These are phyloP conservation scores for Solanum acaule DNA, from an alignment of 257 asterid genomes.

Conservation along the genomic window DNA sequence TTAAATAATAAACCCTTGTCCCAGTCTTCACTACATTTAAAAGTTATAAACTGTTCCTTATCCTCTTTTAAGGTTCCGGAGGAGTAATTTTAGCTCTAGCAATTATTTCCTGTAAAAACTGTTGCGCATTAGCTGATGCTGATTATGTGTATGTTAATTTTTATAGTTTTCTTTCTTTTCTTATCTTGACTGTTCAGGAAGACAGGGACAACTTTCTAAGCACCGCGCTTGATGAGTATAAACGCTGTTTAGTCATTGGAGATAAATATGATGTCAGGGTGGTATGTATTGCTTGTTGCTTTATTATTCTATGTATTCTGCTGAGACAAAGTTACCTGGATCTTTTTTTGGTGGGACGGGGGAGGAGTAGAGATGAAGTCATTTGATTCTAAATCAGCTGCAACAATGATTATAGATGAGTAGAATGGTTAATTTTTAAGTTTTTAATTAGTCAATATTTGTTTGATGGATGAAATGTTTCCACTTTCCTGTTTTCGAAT, in stretches of 20 bases:
- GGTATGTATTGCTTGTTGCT: slow-evolving; percentile 42
- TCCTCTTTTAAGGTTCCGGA: neutral
- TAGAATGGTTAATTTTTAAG: neutral
- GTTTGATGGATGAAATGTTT: neutral
- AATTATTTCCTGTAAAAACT: neutral
- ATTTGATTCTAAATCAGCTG: neutral
- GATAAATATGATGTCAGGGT: slow-evolving; percentile 88
- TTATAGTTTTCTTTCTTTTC: neutral
- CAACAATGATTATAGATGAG: neutral
- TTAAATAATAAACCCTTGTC: neutral
- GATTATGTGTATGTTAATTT: neutral
- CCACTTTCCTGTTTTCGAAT: neutral
- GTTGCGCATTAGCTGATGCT: slow-evolving; percentile 6
- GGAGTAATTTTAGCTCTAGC: neutral
- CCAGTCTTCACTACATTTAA: neutral
- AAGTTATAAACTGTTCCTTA: neutral
- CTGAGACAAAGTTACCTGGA: neutral
- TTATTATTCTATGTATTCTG: neutral
- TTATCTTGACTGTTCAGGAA: slow-evolving; percentile 49
- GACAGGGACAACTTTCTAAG: slow-evolving; percentile 77
- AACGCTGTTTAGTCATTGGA: slow-evolving; percentile 78
- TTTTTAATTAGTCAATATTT: neutral
- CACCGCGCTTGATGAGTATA: slow-evolving; percentile 83
- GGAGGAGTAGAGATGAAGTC: neutral
- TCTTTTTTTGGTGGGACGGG: neutral